Percentiles rank a stretch among this genome's conserved stretches.
These are phyloP conservation scores for Phytophthora crassamura DNA, from an alignment of 352 stramenopile species.

Conservation along the genomic window DNA sequence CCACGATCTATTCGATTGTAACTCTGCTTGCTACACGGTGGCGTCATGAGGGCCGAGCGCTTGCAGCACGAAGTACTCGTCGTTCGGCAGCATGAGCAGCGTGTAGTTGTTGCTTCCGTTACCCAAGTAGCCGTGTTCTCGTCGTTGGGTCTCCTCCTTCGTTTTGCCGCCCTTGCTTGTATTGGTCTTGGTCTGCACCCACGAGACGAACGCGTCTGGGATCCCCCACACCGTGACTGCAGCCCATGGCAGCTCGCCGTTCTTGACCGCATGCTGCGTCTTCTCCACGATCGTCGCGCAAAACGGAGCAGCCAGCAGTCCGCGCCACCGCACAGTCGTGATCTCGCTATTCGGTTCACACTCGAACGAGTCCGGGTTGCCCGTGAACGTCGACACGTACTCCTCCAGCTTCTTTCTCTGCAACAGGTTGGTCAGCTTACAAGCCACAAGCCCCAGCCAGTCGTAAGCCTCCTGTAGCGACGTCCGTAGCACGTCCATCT, in stretches of 20 bases:
- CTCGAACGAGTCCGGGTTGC: constrained; percentile 45
- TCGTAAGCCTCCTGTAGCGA: constrained; percentile 69
- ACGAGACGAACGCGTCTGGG: constrained; percentile 73
- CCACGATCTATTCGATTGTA: constrained; percentile 23
- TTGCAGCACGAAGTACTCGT: constrained; percentile 80
- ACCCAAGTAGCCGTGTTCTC: constrained; percentile 79
- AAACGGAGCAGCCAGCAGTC: constrained; percentile 69
- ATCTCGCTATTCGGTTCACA: constrained; percentile 45
- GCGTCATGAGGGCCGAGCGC: constrained; percentile 71
- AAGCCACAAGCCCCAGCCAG: constrained; percentile 80
- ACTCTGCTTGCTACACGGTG: constrained; percentile 42
- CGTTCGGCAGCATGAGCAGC: constrained; percentile 68
- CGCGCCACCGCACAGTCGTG: constrained; percentile 74
- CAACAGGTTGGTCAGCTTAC: constrained; percentile 61
- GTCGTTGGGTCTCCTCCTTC: constrained; percentile 28
- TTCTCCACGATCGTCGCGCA: constrained; percentile 61
- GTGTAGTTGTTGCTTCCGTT: constrained; percentile 85
- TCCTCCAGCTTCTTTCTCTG: constrained; percentile 60
- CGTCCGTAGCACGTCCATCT: constrained; percentile 35
- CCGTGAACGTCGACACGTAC: constrained; percentile 83
- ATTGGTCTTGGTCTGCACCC: constrained; percentile 50
- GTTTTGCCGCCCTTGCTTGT: constrained; percentile 30
- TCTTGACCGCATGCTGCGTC: constrained; percentile 53
- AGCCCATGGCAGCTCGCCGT: constrained; percentile 64
- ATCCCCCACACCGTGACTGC: constrained; percentile 84